A percentile compares a stretch with the other conserved stretches of the same genome.
Conservation (phyloP, 2,329 filamentous ascomycete genomes). For the Podosphaera fusca region DNA sequence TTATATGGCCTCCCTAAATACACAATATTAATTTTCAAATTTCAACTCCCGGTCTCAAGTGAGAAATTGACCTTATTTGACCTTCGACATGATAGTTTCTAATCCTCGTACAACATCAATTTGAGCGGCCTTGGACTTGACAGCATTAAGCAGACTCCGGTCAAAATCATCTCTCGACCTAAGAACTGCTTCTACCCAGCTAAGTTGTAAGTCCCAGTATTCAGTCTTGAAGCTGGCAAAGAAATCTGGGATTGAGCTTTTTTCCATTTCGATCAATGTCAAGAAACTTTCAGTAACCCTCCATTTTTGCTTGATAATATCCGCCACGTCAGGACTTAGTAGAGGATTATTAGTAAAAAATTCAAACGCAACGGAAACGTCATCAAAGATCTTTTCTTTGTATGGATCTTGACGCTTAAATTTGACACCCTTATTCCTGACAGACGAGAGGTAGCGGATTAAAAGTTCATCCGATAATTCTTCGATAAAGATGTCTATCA, state of each 20-base stretch:
- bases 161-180: constrained; percentile 84
- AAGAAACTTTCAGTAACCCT: constrained; percentile 70
- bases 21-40: too few relatives aligned
- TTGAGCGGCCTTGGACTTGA: constrained; percentile 75
- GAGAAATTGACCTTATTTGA: constrained; percentile 31
- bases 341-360: constrained; percentile 47
- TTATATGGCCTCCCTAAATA: too few relatives aligned
- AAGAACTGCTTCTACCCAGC: constrained; percentile 86
- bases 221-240: constrained; percentile 65
- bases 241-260: constrained; percentile 45
- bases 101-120: constrained; percentile 56
- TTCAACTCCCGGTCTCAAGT: too few relatives aligned
- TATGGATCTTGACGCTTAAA: constrained; percentile 75
- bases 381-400: constrained; percentile 80
- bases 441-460: constrained; percentile 56
- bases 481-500: constrained; percentile 80
- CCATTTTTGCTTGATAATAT: constrained; percentile 75
- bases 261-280: constrained; percentile 55
- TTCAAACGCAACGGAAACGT: constrained; percentile 71
- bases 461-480: constrained; percentile 84
- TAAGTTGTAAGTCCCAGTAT: constrained; percentile 87
- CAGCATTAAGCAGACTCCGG: constrained; percentile 61
- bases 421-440: constrained; percentile 76
- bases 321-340: constrained; percentile 43
- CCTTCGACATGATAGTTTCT: constrained; percentile 87